These are phyloP conservation scores for Margaritispora aquatica DNA, from an alignment of 495 filamentous ascomycete genomes.

Conservation along the genomic window DNA sequence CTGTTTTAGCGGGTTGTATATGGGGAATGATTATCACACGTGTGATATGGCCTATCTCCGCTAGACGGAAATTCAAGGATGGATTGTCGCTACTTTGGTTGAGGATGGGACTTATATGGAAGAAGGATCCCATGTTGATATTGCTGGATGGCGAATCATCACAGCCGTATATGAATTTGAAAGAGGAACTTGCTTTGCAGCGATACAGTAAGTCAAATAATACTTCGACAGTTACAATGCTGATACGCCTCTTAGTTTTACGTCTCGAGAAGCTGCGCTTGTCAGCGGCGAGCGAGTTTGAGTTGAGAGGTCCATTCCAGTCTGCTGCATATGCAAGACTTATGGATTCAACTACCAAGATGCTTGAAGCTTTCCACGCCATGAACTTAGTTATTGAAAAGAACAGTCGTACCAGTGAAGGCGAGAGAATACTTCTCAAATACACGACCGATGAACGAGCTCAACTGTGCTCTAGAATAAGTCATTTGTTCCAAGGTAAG, in stretches of 20 bases:
- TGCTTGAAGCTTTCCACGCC: slow-evolving; percentile 88
- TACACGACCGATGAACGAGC: slow-evolving; percentile 76
- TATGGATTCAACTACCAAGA: slow-evolving; percentile 68
- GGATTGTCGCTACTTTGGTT: slow-evolving; percentile 83
- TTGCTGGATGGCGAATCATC: slow-evolving; percentile 50
- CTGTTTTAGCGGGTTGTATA: slow-evolving; percentile 79
- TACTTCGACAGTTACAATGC: neutral
- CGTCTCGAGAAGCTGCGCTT: slow-evolving; percentile 64
- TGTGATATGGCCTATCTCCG: slow-evolving; percentile 88
- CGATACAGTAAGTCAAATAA: slow-evolving; percentile 32
- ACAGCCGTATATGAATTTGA: slow-evolving; percentile 69
- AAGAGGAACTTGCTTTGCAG: slow-evolving; percentile 67
- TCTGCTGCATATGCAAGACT: slow-evolving; percentile 61
- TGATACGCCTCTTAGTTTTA: slow-evolving; percentile 32
- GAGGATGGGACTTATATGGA: slow-evolving; percentile 94
- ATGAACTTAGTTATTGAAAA: slow-evolving; percentile 91
- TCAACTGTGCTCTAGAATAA: slow-evolving; percentile 77
- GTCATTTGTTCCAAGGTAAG: slow-evolving; percentile 81
- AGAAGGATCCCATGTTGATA: slow-evolving; percentile 79
- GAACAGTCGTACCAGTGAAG: slow-evolving; percentile 65
- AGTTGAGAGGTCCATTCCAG: slow-evolving; percentile 80
- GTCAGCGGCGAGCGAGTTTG: slow-evolving; percentile 75
- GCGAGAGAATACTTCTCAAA: slow-evolving; percentile 70
- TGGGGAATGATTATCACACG: slow-evolving; percentile 92
- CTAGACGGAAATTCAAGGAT: slow-evolving; percentile 76